Base-by-base conservation (phyloP, 257 asterid species). In the Solanum piurae region DNA sequence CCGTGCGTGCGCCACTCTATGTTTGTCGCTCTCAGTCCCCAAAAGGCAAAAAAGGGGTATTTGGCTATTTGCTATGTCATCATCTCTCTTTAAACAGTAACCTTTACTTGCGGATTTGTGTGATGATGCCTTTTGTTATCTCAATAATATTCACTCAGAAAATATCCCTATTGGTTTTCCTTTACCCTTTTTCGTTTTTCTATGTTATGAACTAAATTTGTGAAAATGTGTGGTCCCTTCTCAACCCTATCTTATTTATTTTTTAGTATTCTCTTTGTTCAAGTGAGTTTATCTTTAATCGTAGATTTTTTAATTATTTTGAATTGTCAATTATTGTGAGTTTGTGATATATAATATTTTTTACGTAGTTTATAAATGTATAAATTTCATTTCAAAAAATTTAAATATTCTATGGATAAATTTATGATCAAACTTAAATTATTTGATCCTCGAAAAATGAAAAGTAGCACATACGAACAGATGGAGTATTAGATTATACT, bases 1-100 rank as follows among this genome's bases (percentile, higher is more conserved):
- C 84, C 21, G 84, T 25, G 60, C 83, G 83, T 40, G 84, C 85
- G 85, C 85, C 85, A 80, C n/a, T 37, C 66, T 27, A 46, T 46
- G 27, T 46, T 46, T 80, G 85, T 80, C 84, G 84, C 84, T 80
- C 40, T 46, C 85, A 77, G 36, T 37, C 20, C 58, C 55, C 83
- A 42, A 46, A 79, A 42, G 37, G 58, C 66, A 5, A 79, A 79
- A 76, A 79, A 79, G 85, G 66, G 40, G 10, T 80, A 27, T 80
- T 79, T 77, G 64, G 84, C 64, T 42, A 77, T 77, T 40, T 79
- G 64, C 64, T 27, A 25, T n/a, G 34, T 77, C 84, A 77, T 25
- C 84, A 9, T 13, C 85, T n/a, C 66, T 16, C 66, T 77, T 80
- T 44, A 16, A 16, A 80, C 85, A 80, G 40, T 46, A 80, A 25